Conservation (phyloP, 2,329 filamentous ascomycete genomes). For the Ceratocystis variospora region DNA sequence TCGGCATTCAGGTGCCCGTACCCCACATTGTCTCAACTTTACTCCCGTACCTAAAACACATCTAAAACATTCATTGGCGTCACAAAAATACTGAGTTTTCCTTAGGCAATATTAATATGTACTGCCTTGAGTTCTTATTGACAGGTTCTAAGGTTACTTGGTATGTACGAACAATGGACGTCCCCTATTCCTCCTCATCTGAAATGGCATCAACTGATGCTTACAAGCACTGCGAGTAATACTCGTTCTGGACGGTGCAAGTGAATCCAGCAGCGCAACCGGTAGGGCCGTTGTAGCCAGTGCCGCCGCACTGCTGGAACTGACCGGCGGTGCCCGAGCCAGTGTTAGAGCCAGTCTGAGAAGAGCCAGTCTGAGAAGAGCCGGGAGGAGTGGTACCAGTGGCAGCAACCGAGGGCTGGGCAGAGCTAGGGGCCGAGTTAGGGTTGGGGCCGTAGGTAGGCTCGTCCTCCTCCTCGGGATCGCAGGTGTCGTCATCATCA, state of each 20-base stretch:
- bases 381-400: conserved; percentile 17
- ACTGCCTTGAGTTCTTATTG: not conserved
- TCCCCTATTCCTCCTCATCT: not conserved
- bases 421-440: not conserved
- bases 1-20: not conserved
- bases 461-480: not conserved
- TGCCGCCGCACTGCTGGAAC: conserved; percentile 30
- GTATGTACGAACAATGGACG: not conserved
- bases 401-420: conserved; percentile 26
- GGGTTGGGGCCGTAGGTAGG: not conserved
- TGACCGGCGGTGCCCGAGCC: conserved; percentile 24
- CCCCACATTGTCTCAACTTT: not conserved
- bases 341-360: conserved; percentile 20
- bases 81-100: not conserved
- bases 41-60: not conserved
- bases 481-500: not conserved
- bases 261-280: conserved; percentile 27
- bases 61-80: not conserved
- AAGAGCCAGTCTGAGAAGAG: conserved; percentile 15
- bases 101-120: too few relatives aligned
- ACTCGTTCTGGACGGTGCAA: conserved; percentile 29
- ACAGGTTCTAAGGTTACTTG: not conserved
- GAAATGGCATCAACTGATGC: not conserved
- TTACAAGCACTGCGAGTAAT: conserved; percentile 32
- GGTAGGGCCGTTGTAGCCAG: conserved; percentile 27